Conservation (phyloP, 371 early-diverging fungal species). For the Rhizopus sp. region DNA sequence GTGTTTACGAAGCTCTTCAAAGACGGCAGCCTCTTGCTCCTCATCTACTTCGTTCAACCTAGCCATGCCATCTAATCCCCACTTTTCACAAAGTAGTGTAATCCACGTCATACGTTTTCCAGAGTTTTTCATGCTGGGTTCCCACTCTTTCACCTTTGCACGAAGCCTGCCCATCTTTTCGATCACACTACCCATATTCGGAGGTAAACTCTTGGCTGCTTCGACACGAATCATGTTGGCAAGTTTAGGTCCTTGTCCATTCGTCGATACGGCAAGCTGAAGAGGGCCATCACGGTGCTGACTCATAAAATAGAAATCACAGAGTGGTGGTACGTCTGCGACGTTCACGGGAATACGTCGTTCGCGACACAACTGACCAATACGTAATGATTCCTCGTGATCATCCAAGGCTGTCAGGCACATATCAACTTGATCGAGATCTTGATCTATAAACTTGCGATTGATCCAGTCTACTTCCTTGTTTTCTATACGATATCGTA, state of each 20-base stretch:
- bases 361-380: conserved; percentile 67
- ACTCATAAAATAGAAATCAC: conserved; percentile 93
- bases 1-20: conserved; percentile 56
- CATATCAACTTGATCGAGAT: no score
- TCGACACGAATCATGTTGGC: conserved; percentile 77
- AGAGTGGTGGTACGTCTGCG: conserved; percentile 88
- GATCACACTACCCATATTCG: conserved; percentile 69
- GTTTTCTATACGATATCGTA: no score
- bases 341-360: conserved; percentile 88
- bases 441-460: no score
- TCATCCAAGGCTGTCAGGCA: conserved; percentile 78
- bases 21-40: conserved; percentile 29
- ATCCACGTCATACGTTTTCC: conserved; percentile 86
- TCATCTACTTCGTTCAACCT: conserved; percentile 27
- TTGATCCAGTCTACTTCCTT: no score
- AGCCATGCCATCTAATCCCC: conserved; percentile 45
- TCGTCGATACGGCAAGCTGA: conserved; percentile 90
- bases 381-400: conserved; percentile 67
- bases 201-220: conserved; percentile 67
- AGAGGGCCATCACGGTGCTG: conserved; percentile 81
- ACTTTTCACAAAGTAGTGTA: conserved; percentile 64
- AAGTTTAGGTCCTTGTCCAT: conserved; percentile 86
- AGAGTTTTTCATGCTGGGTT: conserved; percentile 64
- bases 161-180: conserved; percentile 72
- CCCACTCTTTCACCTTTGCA: conserved; percentile 65